Evolutionary conservation across 441 rosid species (phyloP), one percentile per base, ranked within the genome.

Genomic region (Euphorbia schlechtendalii): DNA sequence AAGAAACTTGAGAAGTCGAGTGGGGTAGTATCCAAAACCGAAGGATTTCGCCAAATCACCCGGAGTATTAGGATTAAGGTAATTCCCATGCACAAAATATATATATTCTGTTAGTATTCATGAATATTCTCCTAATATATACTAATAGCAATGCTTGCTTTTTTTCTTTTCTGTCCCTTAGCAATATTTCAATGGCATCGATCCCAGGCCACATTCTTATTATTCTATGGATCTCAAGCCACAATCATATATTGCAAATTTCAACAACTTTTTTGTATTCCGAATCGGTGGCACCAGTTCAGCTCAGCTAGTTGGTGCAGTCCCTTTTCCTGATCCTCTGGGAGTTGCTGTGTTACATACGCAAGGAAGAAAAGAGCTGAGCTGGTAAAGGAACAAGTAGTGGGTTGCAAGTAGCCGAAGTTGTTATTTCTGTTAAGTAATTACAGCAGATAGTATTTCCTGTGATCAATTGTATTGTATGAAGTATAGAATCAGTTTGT

Each of bases 1-100:
- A 92, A 89, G 76, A 86, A 90, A 72, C 96, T 87, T 77, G 93
- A 87, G 67, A 86, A 78, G 75, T 94, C 93, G 0, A 97, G 96
- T 49, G 97, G 96, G 49, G 96, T 89, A 74, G 99, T 86, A 13
- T 84, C 90, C 34, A 83, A 96, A 77, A 83, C 68, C 78, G 43
- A 69, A 46, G 80, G 79, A 75, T 79, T 59, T 65, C 90, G 96
- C 64, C 85, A 86, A 76, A 80, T 71, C 69, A 40, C 84, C 7
- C 82, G 96, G 74, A 82, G 76, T 75, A 78, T 64, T 34, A 89
- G 70, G 77, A 89, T 87, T 61, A 81, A 86, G 86, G 98, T 90
- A 81, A 82, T 30, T 41, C 67, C 3, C n/a, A 14, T 27, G 15
- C 3, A 3, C 41, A 17, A 43, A 17, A 43, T 2, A 10, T 63